Evolutionary conservation across 148 eudicot species (phyloP), one percentile per base, ranked within the genome.

Genomic region (Rhododendron williamsianum): DNA sequence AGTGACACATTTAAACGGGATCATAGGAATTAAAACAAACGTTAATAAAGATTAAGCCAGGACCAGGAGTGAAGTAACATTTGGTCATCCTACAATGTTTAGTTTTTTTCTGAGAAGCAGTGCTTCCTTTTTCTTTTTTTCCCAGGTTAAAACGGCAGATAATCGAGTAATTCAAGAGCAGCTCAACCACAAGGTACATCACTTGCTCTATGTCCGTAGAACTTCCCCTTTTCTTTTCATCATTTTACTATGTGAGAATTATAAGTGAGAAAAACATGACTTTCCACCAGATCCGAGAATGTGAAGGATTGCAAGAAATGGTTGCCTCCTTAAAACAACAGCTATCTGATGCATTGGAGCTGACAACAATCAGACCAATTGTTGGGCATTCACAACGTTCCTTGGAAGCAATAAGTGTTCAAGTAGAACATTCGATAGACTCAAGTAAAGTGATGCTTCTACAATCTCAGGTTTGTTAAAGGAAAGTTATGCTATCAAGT

Each of bases 161-260:
- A 97, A 97, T 87, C 90, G 99, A 86, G 89, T 97, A 90, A 94
- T 95, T 87, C 99, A 97, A 86, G 99, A 95, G 88, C 99, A 97
- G 93, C 92, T 97, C 87, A 91, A 88, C 90, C 92, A 93, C 82
- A 97, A 97, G 96, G 99, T 95, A 89, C 9, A 41, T 18, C 49
- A 77, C 74, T 71, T 84, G 54, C 12, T 30, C 30, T 52, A 58
- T 76, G 67, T n/a, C 56, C 33, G 13, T 38, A 25, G 45, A 78
- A 60, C 54, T 54, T 76, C 49, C 63, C 10, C 30, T 73, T 41
- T 49, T 65, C 41, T 71, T 46, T 74, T 51, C 78, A 16, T 49
- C 43, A 60, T 49, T 63, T 73, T 69, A 67, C 58, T 35, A 45
- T 38, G 25, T 80, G 9, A 25, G 71, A 30, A 56, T 56, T 45